Evolutionary conservation across 2,329 filamentous ascomycete genomes (phyloP), one percentile per base, ranked within the genome.

Genomic region (Akanthomyces uredinophilus): DNA sequence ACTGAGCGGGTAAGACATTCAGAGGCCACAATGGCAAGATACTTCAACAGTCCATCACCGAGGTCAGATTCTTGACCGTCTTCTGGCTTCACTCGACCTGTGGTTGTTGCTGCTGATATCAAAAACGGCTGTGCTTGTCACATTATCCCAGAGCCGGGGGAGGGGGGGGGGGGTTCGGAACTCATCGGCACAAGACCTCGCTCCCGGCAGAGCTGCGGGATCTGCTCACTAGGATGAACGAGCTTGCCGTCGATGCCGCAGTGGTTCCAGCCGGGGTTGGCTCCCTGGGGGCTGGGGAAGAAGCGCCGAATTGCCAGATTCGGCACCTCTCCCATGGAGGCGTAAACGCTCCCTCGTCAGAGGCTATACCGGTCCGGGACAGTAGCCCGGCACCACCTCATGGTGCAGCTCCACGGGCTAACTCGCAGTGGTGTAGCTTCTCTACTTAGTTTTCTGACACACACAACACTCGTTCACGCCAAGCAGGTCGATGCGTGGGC

Each of bases 301-400:
- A 62, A 57, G 29, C 60, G 43, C 46, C 52, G 27, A 62, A 24
- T 58, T 62, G 53, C 53, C 46, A 57, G 53, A 53, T 62, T 57
- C 7, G 53, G 60, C 27, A 8, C 18, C 13, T 46, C 27, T 14
- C 51, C 51, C 60, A 10, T 55, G 46, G 37, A 32, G 32, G 32
- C 20, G 18, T 18, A 10, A 39, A 44, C 20, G 22, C 54, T 47
- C 44, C 14, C 61, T 37, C 41, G n/a, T 41, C 20, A 52, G 37
- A 47, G 24, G 27, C 56, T 52, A 63, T 52, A 18, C 39, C 56
- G 18, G 39, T 53, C 37, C 43, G 22, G 46, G 43, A 57, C 49
- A 44, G 29, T 39, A 20, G 37, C 22, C 61, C 56, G 52, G 27
- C 47, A 52, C 37, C 47, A 51, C 7, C 7, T 4, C 14, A 46